Percentiles rank a stretch among this genome's conserved stretches.
phyloP scores from a whole-genome alignment of 2,329 filamentous ascomycete species.

The Leptodontidium sp. region DNA sequence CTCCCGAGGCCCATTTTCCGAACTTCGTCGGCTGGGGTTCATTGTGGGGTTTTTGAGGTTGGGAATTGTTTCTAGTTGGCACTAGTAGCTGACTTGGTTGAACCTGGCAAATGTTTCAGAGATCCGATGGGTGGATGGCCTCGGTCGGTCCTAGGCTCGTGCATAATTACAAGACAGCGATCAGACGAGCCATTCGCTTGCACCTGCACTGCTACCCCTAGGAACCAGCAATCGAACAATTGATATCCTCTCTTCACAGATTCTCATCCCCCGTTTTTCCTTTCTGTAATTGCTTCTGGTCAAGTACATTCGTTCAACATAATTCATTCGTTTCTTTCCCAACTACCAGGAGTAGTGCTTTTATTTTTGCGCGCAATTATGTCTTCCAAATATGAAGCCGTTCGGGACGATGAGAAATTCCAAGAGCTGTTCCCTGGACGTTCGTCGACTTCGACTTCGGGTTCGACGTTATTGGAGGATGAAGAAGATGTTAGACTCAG shows the following conservation, averaged over 20 bases:
- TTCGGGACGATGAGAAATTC: conserved; percentile 41
- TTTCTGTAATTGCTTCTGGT: conserved; percentile 41
- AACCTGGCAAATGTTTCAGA: conserved; percentile 32
- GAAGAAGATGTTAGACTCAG: conserved; percentile 34
- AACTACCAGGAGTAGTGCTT: conserved; percentile 38
- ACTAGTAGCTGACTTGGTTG: conserved; percentile 25
- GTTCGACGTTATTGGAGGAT: conserved; percentile 40
- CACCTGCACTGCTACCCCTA: conserved; percentile 26
- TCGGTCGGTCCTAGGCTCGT: not conserved
- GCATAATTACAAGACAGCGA: conserved; percentile 20
- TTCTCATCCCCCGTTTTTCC: conserved; percentile 21
- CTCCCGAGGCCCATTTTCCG: not conserved
- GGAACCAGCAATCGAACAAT: not conserved
- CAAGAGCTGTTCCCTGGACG: conserved; percentile 33
- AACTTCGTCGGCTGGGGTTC: not conserved
- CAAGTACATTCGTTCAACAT: conserved; percentile 38
- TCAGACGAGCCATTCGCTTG: conserved; percentile 31
- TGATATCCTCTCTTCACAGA: conserved; percentile 23
- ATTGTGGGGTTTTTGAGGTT: conserved; percentile 3
- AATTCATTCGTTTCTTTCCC: conserved; percentile 29
- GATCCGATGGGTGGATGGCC: conserved; percentile 19
- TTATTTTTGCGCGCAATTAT: conserved; percentile 34
- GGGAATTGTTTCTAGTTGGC: conserved; percentile 12
- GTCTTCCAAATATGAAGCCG: conserved; percentile 42
- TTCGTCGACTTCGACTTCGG: conserved; percentile 38